phyloP scores from a whole-genome alignment of 169 alveolate species.

The Eimeria tenella region DNA sequence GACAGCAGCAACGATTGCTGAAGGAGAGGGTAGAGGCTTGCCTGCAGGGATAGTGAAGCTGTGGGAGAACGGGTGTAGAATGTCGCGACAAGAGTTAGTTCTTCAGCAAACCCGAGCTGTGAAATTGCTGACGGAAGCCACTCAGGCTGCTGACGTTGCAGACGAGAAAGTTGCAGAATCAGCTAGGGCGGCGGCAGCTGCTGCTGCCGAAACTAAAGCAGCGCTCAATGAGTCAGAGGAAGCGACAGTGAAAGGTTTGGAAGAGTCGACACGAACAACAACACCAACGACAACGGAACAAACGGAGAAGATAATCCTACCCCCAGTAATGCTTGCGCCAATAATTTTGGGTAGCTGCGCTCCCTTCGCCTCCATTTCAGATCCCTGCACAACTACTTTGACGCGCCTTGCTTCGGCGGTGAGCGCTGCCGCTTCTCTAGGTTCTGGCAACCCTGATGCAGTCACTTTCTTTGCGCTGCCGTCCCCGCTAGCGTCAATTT shows the following conservation, averaged over 20 bases:
- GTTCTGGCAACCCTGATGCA: conserved; percentile 13
- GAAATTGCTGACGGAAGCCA: conserved; percentile 49
- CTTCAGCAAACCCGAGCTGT: conserved; percentile 66
- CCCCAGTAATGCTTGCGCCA: conserved; percentile 52
- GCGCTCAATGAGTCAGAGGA: conserved; percentile 6
- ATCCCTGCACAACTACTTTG: conserved; percentile 51
- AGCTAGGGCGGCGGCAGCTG: background rate
- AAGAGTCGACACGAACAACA: background rate
- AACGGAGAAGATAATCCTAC: background rate
- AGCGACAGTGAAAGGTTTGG: background rate
- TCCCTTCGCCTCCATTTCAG: conserved; percentile 58
- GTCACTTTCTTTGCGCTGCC: background rate
- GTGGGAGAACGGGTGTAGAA: conserved; percentile 45
- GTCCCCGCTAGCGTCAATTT: too few species aligned
- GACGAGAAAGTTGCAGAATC: conserved; percentile 63
- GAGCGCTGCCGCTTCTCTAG: conserved; percentile 16
- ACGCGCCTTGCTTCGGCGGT: conserved; percentile 70
- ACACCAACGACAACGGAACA: background rate
- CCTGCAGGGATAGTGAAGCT: conserved; percentile 12
- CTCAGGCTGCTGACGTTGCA: conserved; percentile 29
- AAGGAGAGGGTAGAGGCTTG: conserved; percentile 14
- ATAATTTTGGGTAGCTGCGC: conserved; percentile 53
- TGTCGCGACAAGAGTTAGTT: conserved; percentile 50
- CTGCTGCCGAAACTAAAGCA: conserved; percentile 18
- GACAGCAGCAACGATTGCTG: background rate